These are phyloP conservation scores for Eimeria acervulina DNA, from an alignment of 169 alveolate genomes.

Conservation along the genomic window DNA sequence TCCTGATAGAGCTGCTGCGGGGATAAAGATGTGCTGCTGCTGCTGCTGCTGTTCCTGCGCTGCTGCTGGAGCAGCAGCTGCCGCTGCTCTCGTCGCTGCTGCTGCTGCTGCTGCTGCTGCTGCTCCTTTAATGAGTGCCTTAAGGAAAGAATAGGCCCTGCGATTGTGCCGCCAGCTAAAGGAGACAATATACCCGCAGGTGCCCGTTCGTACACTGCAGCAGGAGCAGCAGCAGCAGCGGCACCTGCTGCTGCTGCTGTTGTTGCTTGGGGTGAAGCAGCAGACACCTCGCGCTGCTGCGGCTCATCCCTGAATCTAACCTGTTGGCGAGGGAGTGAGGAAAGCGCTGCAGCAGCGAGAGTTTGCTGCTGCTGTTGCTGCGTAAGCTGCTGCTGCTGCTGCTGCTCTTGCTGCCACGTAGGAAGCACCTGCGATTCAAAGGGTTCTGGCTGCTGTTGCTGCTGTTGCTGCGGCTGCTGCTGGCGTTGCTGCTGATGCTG, in stretches of 20 bases:
- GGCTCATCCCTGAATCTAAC: neutral
- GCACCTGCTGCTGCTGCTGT: neutral
- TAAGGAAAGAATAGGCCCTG: neutral
- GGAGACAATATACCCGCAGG: conserved; percentile 13
- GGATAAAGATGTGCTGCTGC: neutral
- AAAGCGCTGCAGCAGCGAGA: too few relatives aligned
- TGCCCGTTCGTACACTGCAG: neutral
- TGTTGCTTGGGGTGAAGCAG: neutral
- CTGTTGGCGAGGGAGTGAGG: neutral
- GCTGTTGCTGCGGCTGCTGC: conserved; percentile 11
- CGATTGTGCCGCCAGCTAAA: neutral
- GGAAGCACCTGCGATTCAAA: neutral
- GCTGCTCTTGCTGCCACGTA: neutral
- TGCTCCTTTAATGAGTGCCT: neutral
- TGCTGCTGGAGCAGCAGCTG: neutral
- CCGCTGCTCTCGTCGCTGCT: neutral
- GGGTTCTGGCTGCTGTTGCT: conserved; percentile 3
- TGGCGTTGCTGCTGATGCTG: neutral
- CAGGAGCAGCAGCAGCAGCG: neutral
- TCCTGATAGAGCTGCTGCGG: neutral
- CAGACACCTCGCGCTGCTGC: neutral
- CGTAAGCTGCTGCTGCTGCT: neutral
- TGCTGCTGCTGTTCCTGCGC: neutral
- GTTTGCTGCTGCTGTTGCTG: neutral
- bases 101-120: neutral